These are phyloP conservation scores for Metschnikowia matae DNA, from an alignment of 805 yeast species.

Conservation along the genomic window DNA sequence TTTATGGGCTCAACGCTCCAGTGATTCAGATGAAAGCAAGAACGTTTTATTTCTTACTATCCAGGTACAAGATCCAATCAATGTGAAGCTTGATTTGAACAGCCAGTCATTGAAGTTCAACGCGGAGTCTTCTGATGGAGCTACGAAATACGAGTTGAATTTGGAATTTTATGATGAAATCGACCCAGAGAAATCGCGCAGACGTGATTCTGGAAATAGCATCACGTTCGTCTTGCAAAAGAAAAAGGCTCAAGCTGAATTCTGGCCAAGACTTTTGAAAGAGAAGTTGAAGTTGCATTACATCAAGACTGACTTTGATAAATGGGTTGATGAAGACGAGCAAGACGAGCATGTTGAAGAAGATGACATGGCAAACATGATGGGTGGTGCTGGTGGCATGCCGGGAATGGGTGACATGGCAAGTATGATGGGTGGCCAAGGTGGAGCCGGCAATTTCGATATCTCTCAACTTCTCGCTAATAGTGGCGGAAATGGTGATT, in stretches of 20 bases:
- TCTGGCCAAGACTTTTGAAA: slow-evolving; percentile 94
- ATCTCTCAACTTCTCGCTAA: slow-evolving; percentile 21
- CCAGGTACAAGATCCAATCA: slow-evolving; percentile 62
- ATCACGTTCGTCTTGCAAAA: slow-evolving; percentile 65
- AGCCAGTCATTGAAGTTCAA: slow-evolving; percentile 48
- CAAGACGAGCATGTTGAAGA: slow-evolving; percentile 68
- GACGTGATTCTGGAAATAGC: slow-evolving; percentile 53
- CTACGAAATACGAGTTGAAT: slow-evolving; percentile 56
- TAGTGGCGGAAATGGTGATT: slow-evolving; percentile 34
- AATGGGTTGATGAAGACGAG: slow-evolving; percentile 98
- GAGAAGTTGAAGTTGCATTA: slow-evolving; percentile 75
- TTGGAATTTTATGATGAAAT: slow-evolving; percentile 76
- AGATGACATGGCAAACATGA: slow-evolving; percentile 30
- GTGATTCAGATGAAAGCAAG: slow-evolving; percentile 62
- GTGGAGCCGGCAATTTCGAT: slow-evolving; percentile 19
- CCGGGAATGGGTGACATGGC: slow-evolving; percentile 18
- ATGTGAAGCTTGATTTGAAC: slow-evolving; percentile 60
- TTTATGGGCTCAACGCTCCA: slow-evolving; percentile 96
- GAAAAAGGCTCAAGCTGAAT: slow-evolving; percentile 64
- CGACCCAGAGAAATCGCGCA: slow-evolving; percentile 60
- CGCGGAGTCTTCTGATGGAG: slow-evolving; percentile 41
- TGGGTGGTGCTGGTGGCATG: slow-evolving; percentile 23
- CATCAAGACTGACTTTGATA: slow-evolving; percentile 92
- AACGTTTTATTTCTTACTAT: slow-evolving; percentile 75
- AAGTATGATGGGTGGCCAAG: slow-evolving; percentile 28